Conservation (phyloP, 2,329 filamentous ascomycete genomes). For the Monosporascus sp. region DNA sequence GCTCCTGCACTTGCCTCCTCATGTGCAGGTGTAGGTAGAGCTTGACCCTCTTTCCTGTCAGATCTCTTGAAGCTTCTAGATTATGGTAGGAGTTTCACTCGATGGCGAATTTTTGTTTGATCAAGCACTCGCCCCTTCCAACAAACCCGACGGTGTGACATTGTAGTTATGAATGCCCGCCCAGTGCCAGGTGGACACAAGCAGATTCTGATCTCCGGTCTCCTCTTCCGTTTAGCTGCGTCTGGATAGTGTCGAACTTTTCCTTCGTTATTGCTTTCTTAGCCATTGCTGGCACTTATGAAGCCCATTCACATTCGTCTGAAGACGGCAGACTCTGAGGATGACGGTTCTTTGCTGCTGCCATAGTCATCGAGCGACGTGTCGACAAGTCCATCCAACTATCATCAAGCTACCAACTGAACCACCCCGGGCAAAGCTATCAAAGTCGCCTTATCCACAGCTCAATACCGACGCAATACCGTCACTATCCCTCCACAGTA, state of each 20-base stretch:
- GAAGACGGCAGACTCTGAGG: conserved; percentile 3
- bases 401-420: conserved; percentile 14
- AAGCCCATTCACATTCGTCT: neutral
- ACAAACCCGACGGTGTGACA: too few species aligned
- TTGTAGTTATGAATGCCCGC: too few species aligned
- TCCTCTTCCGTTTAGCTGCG: neutral
- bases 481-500: conserved; percentile 11
- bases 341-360: conserved; percentile 34
- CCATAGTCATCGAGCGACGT: conserved; percentile 11
- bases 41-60: too few species aligned
- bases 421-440: conserved; percentile 17
- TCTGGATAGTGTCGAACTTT: neutral
- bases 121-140: too few species aligned
- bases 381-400: conserved; percentile 10
- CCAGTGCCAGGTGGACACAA: too few species aligned
- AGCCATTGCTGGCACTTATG: neutral
- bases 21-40: too few species aligned
- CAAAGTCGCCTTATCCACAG: conserved; percentile 10
- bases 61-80: too few species aligned
- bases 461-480: conserved; percentile 13
- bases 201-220: too few species aligned
- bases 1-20: too few species aligned
- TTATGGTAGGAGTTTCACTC: too few species aligned
- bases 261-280: conserved; percentile 1
- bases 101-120: too few species aligned